A percentile compares a stretch with the other conserved stretches of the same genome.
Evolutionary conservation across 768 basidiomycete species (phyloP).

Genomic region (Phanerochaete sordida): DNA sequence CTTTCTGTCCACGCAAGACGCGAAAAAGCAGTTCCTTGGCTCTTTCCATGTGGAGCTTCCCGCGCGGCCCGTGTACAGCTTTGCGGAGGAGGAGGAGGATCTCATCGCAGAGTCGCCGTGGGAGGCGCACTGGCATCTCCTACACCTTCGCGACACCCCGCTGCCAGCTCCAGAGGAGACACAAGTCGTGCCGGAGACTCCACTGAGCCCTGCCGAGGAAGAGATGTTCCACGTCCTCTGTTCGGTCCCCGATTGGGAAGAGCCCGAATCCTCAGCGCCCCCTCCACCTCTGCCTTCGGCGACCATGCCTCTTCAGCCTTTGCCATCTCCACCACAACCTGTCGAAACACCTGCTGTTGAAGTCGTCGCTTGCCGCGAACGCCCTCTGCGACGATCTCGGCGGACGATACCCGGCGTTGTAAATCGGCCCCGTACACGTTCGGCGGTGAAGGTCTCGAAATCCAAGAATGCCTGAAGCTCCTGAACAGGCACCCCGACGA

Average conservation of each 20-base stretch:
- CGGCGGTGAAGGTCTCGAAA: conserved; percentile 33
- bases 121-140: conserved; percentile 1
- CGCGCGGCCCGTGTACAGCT: conserved; percentile 12
- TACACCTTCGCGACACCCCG: not conserved
- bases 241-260: conserved; percentile 27
- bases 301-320: not conserved
- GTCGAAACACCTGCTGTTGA: conserved; percentile 4
- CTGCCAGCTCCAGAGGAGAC: not conserved
- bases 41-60: conserved; percentile 22
- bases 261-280: not conserved
- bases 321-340: not conserved
- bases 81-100: not conserved
- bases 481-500: not conserved
- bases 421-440: conserved; percentile 43
- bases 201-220: conserved; percentile 66
- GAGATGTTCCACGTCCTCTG: conserved; percentile 69
- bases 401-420: conserved; percentile 60
- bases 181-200: conserved; percentile 34
- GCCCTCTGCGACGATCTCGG: conserved; percentile 59
- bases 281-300: not conserved
- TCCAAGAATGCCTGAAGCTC: conserved; percentile 25
- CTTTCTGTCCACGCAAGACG: conserved; percentile 51
- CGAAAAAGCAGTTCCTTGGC: conserved; percentile 27
- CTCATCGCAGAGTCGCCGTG: not conserved
- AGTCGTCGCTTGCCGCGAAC: conserved; percentile 24